These are phyloP conservation scores for Talaromyces sp. DNA, from an alignment of 2,329 filamentous ascomycete genomes.

Conservation along the genomic window DNA sequence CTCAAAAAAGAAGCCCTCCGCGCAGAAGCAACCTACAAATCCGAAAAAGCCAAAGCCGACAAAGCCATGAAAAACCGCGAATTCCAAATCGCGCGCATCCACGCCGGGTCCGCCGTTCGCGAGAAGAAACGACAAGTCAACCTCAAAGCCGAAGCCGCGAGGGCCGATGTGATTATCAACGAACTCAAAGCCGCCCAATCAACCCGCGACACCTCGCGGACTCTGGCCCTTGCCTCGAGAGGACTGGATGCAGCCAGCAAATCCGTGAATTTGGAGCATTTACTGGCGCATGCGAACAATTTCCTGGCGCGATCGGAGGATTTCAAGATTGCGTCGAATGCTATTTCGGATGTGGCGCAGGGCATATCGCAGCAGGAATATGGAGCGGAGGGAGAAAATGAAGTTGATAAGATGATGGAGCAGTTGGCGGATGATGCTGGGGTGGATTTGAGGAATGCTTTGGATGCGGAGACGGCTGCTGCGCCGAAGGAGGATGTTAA, in stretches of 20 bases:
- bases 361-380: conserved; percentile 42
- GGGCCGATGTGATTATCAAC: conserved; percentile 47
- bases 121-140: conserved; percentile 44
- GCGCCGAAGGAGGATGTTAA: conserved; percentile 40
- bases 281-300: conserved; percentile 40
- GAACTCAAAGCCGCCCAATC: conserved; percentile 45
- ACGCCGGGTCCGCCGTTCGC: conserved; percentile 43
- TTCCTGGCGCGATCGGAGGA: conserved; percentile 39
- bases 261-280: conserved; percentile 43
- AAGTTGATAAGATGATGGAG: conserved; percentile 42
- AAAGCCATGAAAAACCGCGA: conserved; percentile 46
- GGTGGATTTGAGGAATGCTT: conserved; percentile 37
- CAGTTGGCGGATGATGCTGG: conserved; percentile 42
- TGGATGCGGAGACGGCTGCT: conserved; percentile 35
- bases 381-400: conserved; percentile 39
- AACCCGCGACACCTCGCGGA: conserved; percentile 43
- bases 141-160: conserved; percentile 42
- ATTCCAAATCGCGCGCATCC: conserved; percentile 47
- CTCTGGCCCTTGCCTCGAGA: conserved; percentile 41
- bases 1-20: conserved; percentile 45
- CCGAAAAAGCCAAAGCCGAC: conserved; percentile 46
- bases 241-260: conserved; percentile 43
- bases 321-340: conserved; percentile 40
- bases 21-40: conserved; percentile 42
- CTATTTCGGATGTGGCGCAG: conserved; percentile 39